Conservation (phyloP, 805 yeast genomes). For the Yamadazyma scolyti region DNA sequence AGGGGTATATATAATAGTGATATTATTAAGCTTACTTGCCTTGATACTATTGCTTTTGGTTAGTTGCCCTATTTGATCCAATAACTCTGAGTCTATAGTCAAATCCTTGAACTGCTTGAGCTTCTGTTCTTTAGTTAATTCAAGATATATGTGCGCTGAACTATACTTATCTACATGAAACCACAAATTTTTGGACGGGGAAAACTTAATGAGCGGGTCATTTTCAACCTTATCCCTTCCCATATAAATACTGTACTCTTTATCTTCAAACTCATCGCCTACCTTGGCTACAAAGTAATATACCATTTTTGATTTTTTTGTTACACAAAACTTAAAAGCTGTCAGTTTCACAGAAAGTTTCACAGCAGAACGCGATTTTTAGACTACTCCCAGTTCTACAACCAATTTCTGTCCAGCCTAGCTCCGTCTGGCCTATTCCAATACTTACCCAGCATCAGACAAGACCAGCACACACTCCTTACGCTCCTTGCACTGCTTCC, state of each 20-base stretch:
- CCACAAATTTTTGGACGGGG: slow-evolving; percentile 69
- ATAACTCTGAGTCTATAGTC: slow-evolving; percentile 37
- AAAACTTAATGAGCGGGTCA: slow-evolving; percentile 51
- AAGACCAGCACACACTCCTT: too few species aligned
- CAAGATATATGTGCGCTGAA: slow-evolving; percentile 73
- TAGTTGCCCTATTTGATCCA: slow-evolving; percentile 57
- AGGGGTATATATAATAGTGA: slow-evolving; percentile 69
- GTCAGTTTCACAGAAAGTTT: too few species aligned
- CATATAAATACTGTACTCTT: slow-evolving; percentile 47
- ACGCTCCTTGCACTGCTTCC: too few species aligned
- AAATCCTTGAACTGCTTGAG: slow-evolving; percentile 36
- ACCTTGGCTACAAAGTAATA: slow-evolving; percentile 23
- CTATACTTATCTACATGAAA: slow-evolving; percentile 77
- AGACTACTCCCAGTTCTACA: too few species aligned
- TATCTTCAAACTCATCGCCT: slow-evolving; percentile 17
- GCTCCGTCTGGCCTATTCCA: too few species aligned
- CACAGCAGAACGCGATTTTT: too few species aligned
- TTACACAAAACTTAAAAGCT: too few species aligned
- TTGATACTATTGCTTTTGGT: slow-evolving; percentile 76
- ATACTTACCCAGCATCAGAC: too few species aligned
- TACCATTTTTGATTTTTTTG: slow-evolving; percentile 30
- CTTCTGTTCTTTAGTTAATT: slow-evolving; percentile 29
- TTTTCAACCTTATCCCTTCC: slow-evolving; percentile 75
- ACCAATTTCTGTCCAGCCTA: too few species aligned
- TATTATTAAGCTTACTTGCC: slow-evolving; percentile 66